Evolutionary conservation across 306 rosid species (phyloP).

Genomic region (Acmispon strigosus): DNA sequence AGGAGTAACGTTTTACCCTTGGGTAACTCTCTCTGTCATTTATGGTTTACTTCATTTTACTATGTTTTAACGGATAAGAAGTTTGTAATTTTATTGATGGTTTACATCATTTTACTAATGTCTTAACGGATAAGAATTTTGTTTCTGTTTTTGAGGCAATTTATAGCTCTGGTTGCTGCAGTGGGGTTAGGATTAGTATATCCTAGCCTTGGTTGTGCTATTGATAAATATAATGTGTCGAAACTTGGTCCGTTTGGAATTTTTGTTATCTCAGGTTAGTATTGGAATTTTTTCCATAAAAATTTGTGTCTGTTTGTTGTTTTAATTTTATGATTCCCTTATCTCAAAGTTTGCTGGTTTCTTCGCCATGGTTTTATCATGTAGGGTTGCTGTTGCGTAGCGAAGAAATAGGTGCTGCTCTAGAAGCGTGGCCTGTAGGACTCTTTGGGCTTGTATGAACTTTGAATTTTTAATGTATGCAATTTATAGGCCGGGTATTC

Average conservation of each 20-base stretch:
- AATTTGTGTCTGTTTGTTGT: not conserved
- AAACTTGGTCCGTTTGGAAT: constrained; percentile 77
- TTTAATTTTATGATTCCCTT: not conserved
- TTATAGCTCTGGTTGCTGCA: constrained; percentile 59
- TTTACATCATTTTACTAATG: not conserved
- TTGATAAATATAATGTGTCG: constrained; percentile 64
- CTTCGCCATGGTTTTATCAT: not conserved
- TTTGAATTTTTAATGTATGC: constrained; percentile 24
- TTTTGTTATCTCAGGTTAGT: constrained; percentile 76
- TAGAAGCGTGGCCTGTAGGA: constrained; percentile 94
- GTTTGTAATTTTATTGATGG: not conserved
- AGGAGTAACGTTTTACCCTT: constrained; percentile 65
- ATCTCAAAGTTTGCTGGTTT: not conserved
- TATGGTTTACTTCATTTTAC: not conserved
- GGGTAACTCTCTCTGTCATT: constrained; percentile 37
- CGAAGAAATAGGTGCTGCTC: constrained; percentile 67
- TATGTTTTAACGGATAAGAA: not conserved
- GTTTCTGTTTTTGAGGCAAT: constrained; percentile 13
- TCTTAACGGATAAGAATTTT: constrained; percentile 9
- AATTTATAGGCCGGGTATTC: constrained; percentile 16
- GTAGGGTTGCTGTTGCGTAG: constrained; percentile 79
- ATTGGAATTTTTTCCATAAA: not conserved
- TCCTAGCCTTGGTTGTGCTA: constrained; percentile 76
- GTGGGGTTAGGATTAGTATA: constrained; percentile 56
- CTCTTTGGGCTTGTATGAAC: constrained; percentile 81